A percentile compares a stretch with the other conserved stretches of the same genome.
These are phyloP conservation scores for Lasiosphaeria miniovina DNA, from an alignment of 495 filamentous ascomycete genomes.

Conservation along the genomic window DNA sequence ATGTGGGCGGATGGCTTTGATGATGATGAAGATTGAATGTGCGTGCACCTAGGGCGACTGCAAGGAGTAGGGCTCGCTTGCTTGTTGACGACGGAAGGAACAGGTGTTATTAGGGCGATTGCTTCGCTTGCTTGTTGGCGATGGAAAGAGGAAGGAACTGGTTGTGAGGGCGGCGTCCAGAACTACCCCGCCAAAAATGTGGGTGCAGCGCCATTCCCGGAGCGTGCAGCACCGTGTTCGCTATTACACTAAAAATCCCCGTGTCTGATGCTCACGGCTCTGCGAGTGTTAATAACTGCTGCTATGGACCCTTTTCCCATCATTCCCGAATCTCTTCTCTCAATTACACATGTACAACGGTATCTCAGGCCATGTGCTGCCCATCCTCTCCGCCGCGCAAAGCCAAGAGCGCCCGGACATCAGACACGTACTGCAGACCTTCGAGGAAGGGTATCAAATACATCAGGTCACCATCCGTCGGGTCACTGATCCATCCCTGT, in stretches of 20 bases:
- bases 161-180: too few relatives aligned
- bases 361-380: conserved; percentile 43
- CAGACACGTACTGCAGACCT: conserved; percentile 91
- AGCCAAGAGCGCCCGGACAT: conserved; percentile 85
- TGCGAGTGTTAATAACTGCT: background rate
- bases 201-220: too few relatives aligned
- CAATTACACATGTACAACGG: background rate
- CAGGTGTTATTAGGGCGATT: too few relatives aligned
- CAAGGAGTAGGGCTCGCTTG: too few relatives aligned
- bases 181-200: too few relatives aligned
- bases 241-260: background rate
- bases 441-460: conserved; percentile 93
- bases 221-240: too few relatives aligned
- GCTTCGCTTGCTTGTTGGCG: too few relatives aligned
- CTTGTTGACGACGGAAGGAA: too few relatives aligned
- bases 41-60: too few relatives aligned
- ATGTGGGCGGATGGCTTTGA: too few relatives aligned
- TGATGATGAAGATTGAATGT: too few relatives aligned
- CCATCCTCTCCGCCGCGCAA: conserved; percentile 79
- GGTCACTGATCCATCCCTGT: conserved; percentile 89
- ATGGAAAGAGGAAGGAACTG: too few relatives aligned
- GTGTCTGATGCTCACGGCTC: conserved; percentile 6
- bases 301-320: conserved; percentile 6
- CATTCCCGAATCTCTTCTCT: background rate
- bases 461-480: conserved; percentile 84